phyloP scores from a whole-genome alignment of 2,329 filamentous ascomycete genomes.

The Nemania bipapillata region DNA sequence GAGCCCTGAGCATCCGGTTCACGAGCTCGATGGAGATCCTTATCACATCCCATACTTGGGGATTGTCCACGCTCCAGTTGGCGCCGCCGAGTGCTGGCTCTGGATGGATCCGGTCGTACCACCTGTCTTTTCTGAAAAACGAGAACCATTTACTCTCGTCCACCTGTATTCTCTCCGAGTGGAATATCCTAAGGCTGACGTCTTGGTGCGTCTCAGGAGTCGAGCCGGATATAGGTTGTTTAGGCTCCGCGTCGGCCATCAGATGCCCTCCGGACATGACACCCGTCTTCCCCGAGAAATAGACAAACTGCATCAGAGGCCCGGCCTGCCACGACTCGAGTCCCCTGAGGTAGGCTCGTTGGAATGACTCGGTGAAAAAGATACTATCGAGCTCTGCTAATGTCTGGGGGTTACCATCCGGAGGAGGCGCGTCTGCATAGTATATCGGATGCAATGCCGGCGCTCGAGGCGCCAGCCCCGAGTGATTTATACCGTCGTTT shows the following conservation, averaged over 20 bases:
- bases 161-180: constrained; percentile 20
- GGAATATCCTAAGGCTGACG: background rate
- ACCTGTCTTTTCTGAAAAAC: constrained; percentile 27
- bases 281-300: too few species aligned
- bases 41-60: constrained; percentile 21
- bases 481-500: too few species aligned
- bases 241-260: too few species aligned
- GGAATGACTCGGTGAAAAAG: constrained; percentile 13
- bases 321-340: too few species aligned
- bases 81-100: background rate
- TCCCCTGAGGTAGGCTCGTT: too few species aligned
- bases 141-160: constrained; percentile 30
- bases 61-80: constrained; percentile 28
- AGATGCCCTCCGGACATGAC: too few species aligned
- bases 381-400: too few species aligned
- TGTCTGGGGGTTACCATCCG: too few species aligned
- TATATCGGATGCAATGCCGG: constrained; percentile 21
- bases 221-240: too few species aligned
- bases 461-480: constrained; percentile 18
- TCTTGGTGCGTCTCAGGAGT: background rate
- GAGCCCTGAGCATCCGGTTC: constrained; percentile 26
- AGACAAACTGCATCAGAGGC: too few species aligned
- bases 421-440: too few species aligned
- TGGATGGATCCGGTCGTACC: background rate
- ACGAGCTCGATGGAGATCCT: constrained; percentile 27